Conservation (phyloP, 2,329 filamentous ascomycete genomes). For the Colletotrichum sp. region DNA sequence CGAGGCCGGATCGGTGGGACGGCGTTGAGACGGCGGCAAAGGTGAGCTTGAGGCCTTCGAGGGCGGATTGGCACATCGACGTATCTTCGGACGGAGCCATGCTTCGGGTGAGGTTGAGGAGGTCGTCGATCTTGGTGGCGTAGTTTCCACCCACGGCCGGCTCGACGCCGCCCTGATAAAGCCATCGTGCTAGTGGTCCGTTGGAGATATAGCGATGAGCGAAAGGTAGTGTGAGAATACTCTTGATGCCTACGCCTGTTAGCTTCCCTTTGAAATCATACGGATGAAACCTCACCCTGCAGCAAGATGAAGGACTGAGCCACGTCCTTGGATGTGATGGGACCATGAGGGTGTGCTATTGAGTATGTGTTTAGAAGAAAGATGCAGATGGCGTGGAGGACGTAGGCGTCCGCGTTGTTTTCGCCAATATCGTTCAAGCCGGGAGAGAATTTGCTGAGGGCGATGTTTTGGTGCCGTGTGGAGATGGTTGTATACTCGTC, state of each 20-base stretch:
- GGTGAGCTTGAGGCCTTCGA: slow-evolving; percentile 13
- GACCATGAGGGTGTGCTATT: slow-evolving; percentile 9
- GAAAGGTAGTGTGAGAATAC: slow-evolving; percentile 16
- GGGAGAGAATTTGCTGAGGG: slow-evolving; percentile 19
- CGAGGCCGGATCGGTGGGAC: slow-evolving; percentile 3
- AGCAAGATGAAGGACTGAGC: slow-evolving; percentile 23
- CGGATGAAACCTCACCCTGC: slow-evolving; percentile 1
- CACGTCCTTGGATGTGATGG: slow-evolving; percentile 16
- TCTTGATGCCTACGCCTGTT: slow-evolving; percentile 12
- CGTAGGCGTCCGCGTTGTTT: slow-evolving; percentile 23
- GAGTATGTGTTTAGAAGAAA: slow-evolving; percentile 24
- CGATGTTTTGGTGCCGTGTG: slow-evolving; percentile 21
- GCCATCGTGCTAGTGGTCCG: slow-evolving; percentile 11
- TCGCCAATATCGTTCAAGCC: slow-evolving; percentile 20
- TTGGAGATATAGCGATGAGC: slow-evolving; percentile 8
- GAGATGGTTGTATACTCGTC: slow-evolving; percentile 20
- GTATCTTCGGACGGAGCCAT: slow-evolving; percentile 17
- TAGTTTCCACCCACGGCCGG: background rate
- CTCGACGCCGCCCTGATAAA: slow-evolving; percentile 14
- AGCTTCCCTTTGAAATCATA: background rate
- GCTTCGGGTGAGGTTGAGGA: slow-evolving; percentile 12
- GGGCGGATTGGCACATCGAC: slow-evolving; percentile 10
- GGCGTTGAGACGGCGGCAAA: slow-evolving; percentile 2
- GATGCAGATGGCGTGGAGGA: slow-evolving; percentile 24
- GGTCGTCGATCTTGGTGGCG: slow-evolving; percentile 11